Evolutionary conservation across 2,329 filamentous ascomycete genomes (phyloP).

Genomic region (Ceratocystiopsis brevicomis): DNA sequence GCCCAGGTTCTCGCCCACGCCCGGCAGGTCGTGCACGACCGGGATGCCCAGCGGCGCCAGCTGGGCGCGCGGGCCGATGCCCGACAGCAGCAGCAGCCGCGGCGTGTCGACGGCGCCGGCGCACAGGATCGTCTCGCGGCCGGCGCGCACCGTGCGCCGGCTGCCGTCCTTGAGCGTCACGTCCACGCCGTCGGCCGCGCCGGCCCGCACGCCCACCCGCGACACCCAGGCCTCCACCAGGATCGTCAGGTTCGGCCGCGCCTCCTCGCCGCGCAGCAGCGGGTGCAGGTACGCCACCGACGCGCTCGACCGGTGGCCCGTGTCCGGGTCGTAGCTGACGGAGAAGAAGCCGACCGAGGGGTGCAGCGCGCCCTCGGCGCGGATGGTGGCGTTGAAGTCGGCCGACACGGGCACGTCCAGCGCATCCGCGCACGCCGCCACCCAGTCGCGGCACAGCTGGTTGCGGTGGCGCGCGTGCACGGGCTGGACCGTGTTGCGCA

Average conservation of each 20-base stretch:
- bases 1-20: constrained; percentile 41
- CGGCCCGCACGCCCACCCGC: constrained; percentile 53
- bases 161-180: constrained; percentile 36
- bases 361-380: constrained; percentile 49
- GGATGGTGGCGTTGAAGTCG: constrained; percentile 78
- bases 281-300: constrained; percentile 88
- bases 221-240: constrained; percentile 79
- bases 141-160: constrained; percentile 39
- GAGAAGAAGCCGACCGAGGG: constrained; percentile 79
- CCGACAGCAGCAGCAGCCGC: constrained; percentile 40
- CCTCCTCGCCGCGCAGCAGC: constrained; percentile 66
- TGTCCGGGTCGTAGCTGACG: constrained; percentile 78
- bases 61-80: constrained; percentile 35
- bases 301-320: constrained; percentile 66
- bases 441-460: constrained; percentile 82
- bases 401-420: constrained; percentile 63
- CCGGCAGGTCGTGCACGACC: constrained; percentile 37
- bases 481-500: constrained; percentile 79
- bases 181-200: constrained; percentile 40
- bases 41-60: constrained; percentile 33
- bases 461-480: constrained; percentile 74
- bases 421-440: constrained; percentile 59
- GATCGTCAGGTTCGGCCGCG: constrained; percentile 65
- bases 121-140: constrained; percentile 59
- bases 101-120: constrained; percentile 71